Evolutionary conservation across 176 grass and related monocot genomes (phyloP), one percentile per base, ranked within the genome.

Genomic region (Hyparrhenia diplandra): DNA sequence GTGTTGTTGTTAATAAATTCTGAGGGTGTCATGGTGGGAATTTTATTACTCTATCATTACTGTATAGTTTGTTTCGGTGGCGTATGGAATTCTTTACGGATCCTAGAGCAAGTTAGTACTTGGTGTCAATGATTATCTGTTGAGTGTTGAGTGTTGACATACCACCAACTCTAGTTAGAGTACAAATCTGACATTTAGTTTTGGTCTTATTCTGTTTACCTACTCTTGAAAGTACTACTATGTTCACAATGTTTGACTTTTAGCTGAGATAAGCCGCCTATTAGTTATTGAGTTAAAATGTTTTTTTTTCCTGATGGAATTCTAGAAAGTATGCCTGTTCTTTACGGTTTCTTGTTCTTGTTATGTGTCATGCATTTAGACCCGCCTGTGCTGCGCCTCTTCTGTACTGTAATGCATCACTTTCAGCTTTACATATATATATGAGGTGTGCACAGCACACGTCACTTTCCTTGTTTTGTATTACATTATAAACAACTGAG

Each of bases 391-490:
- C 13, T 17, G 40, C 0, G 0, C 29, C 45, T 10, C n/a, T n/a
- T n/a, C 8, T 73, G 79, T 57, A 81, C 8, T 63, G 79, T 29
- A 81, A 71, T 60, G 67, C 54, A 46, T 72, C 68, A n/a, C 28
- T 71, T 72, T 82, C 67, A 61, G 39, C 79, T 72, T 45, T 72
- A 25, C 25, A 40, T 81, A 59, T 59, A 40, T 81, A 41, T 57
- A 28, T 70, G 36, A 70, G 36, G 18, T 1, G 43, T 46, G 13
- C 27, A 18, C 25, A 29, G 24, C 67, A 24, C 52, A 46, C 27
- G 31, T 82, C 27, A 13, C 12, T 61, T 82, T 82, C 79, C 67
- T 45, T 72, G 23, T 31, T 59, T 81, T 81, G 37, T 60, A 18
- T 41, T 12, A 71, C 52, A 55, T 71, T 43, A 43, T n/a, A 57